These are phyloP conservation scores for Melampsora larici-populina DNA, from an alignment of 1,284 basidiomycete genomes.

Conservation along the genomic window DNA sequence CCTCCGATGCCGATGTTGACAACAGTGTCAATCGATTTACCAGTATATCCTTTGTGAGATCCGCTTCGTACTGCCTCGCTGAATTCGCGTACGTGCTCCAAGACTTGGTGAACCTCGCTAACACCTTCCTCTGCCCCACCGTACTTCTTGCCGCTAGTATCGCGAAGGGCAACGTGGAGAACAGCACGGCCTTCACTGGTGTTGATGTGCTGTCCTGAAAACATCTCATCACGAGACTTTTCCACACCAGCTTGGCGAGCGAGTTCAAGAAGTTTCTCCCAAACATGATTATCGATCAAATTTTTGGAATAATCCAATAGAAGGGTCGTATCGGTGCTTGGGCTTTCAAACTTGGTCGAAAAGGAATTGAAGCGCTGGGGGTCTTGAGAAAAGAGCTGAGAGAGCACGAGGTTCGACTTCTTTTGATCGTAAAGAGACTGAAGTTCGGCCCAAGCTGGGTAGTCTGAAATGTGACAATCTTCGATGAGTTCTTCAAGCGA, in stretches of 20 bases:
- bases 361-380: slow-evolving; percentile 79
- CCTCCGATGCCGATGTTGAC: slow-evolving; percentile 99
- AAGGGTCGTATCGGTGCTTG: slow-evolving; percentile 68
- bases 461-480: slow-evolving; percentile 60
- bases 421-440: slow-evolving; percentile 77
- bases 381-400: slow-evolving; percentile 86
- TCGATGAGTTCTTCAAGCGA: not conserved
- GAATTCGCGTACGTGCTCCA: slow-evolving; percentile 88
- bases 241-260: slow-evolving; percentile 83
- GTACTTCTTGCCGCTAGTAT: slow-evolving; percentile 65
- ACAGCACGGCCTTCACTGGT: slow-evolving; percentile 95
- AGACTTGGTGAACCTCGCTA: slow-evolving; percentile 75
- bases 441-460: slow-evolving; percentile 85
- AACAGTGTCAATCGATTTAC: slow-evolving; percentile 86
- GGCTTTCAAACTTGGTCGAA: slow-evolving; percentile 68
- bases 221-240: slow-evolving; percentile 85
- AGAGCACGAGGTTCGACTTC: slow-evolving; percentile 71
- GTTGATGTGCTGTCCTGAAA: slow-evolving; percentile 93
- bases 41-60: slow-evolving; percentile 93
- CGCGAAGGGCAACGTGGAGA: slow-evolving; percentile 87
- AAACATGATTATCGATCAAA: slow-evolving; percentile 80
- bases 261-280: slow-evolving; percentile 66
- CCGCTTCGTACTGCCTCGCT: slow-evolving; percentile 79
- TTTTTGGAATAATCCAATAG: slow-evolving; percentile 97
- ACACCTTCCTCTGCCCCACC: slow-evolving; percentile 73